A percentile compares a stretch with the other conserved stretches of the same genome.
phyloP scores from a whole-genome alignment of 2,329 filamentous ascomycete species.

The Phyllosticta citrichinensis region DNA sequence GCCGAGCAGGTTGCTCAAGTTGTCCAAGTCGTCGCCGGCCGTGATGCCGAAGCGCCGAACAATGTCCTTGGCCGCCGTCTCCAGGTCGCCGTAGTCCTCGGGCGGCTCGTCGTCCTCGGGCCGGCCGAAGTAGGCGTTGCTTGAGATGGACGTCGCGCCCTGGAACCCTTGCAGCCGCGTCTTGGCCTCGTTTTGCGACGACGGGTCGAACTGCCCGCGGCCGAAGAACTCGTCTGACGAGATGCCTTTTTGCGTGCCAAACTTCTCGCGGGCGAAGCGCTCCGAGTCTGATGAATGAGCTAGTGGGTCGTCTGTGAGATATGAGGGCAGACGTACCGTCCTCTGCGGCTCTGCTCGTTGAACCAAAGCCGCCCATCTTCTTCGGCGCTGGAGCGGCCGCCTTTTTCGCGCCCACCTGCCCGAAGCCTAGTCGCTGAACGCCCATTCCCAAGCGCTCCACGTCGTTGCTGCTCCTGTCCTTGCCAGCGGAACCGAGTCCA shows the following conservation, averaged over 20 bases:
- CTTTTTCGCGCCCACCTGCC: slow-evolving; percentile 62
- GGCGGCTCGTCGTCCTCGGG: slow-evolving; percentile 65
- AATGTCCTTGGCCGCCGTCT: slow-evolving; percentile 91
- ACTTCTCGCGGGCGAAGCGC: slow-evolving; percentile 76
- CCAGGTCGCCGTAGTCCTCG: slow-evolving; percentile 81
- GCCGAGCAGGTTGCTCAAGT: slow-evolving; percentile 70
- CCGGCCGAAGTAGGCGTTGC: slow-evolving; percentile 94
- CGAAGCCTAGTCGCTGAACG: slow-evolving; percentile 74
- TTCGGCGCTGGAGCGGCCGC: slow-evolving; percentile 48
- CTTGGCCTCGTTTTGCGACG: slow-evolving; percentile 76
- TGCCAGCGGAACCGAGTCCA: slow-evolving; percentile 52
- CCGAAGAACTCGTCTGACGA: slow-evolving; percentile 98
- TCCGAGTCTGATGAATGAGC: slow-evolving; percentile 40
- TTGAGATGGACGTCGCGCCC: slow-evolving; percentile 83
- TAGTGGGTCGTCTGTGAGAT: not conserved
- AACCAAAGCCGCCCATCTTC: slow-evolving; percentile 83
- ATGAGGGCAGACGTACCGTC: slow-evolving; percentile 43
- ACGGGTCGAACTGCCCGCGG: slow-evolving; percentile 74
- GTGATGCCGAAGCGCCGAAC: slow-evolving; percentile 91
- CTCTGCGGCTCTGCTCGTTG: slow-evolving; percentile 60
- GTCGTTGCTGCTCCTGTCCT: slow-evolving; percentile 57
- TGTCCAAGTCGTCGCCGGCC: slow-evolving; percentile 90
- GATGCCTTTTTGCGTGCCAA: slow-evolving; percentile 87
- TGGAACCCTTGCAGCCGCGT: slow-evolving; percentile 82
- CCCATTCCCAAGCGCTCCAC: slow-evolving; percentile 87